Conservation (phyloP, 2,329 filamentous ascomycete genomes). For the Furcasterigmium furcatum region DNA sequence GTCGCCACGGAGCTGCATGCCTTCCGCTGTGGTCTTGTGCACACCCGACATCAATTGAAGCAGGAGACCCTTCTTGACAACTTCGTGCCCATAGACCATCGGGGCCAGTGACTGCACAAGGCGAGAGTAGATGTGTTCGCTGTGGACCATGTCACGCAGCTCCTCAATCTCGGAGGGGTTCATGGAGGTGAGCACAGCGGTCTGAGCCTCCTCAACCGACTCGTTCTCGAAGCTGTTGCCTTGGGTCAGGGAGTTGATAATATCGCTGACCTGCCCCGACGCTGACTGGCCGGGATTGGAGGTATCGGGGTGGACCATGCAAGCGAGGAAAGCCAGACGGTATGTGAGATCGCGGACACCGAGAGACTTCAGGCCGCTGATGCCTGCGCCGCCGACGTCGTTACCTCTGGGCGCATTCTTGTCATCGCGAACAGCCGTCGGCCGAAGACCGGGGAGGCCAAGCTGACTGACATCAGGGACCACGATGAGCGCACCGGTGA, state of each 20-base stretch:
- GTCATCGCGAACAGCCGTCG: slow-evolving; percentile 82
- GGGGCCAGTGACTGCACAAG: slow-evolving; percentile 92
- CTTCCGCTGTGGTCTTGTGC: slow-evolving; percentile 85
- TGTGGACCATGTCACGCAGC: slow-evolving; percentile 88
- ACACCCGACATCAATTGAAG: slow-evolving; percentile 96
- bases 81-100: slow-evolving; percentile 95
- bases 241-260: slow-evolving; percentile 80
- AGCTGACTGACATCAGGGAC: slow-evolving; percentile 96
- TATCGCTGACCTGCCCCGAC: slow-evolving; percentile 75
- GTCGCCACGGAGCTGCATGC: slow-evolving; percentile 92
- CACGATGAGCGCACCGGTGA: slow-evolving; percentile 93
- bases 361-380: slow-evolving; percentile 84
- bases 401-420: slow-evolving; percentile 67
- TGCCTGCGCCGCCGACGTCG: slow-evolving; percentile 79
- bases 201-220: slow-evolving; percentile 80
- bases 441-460: slow-evolving; percentile 79
- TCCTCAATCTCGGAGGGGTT: slow-evolving; percentile 87
- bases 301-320: slow-evolving; percentile 90
- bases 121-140: slow-evolving; percentile 89
- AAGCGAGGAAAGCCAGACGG: slow-evolving; percentile 91
- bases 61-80: slow-evolving; percentile 95
- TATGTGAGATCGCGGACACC: slow-evolving; percentile 96
- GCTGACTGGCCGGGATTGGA: slow-evolving; percentile 74
- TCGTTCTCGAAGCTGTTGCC: slow-evolving; percentile 64
- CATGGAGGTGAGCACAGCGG: slow-evolving; percentile 81